phyloP scores from a whole-genome alignment of 225 moss, liverwort and hornwort genomes.

The Takakia lepidozioides region DNA sequence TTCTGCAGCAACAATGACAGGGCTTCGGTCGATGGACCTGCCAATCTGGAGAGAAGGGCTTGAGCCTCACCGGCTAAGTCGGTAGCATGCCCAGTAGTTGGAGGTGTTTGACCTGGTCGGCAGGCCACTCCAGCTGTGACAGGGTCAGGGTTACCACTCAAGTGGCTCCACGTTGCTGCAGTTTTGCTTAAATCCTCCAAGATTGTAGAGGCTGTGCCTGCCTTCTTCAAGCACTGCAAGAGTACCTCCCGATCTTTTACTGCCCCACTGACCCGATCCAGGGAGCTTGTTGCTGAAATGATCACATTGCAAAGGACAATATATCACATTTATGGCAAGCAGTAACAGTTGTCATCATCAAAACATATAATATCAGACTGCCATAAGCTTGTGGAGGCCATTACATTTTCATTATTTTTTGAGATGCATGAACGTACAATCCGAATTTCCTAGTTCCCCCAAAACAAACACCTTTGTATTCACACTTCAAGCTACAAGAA shows the following conservation, averaged over 20 bases:
- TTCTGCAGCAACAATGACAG: slow-evolving; percentile 26
- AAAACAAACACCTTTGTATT: not conserved
- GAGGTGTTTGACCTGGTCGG: slow-evolving; percentile 20
- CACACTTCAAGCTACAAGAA: too few species aligned
- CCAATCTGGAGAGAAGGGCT: slow-evolving; percentile 33
- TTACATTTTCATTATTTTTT: too few species aligned
- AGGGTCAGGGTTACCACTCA: slow-evolving; percentile 23
- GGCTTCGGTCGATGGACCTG: slow-evolving; percentile 37
- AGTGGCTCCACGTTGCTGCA: slow-evolving; percentile 32
- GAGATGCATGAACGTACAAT: too few species aligned
- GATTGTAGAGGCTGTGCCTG: slow-evolving; percentile 24
- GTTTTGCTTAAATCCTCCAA: slow-evolving; percentile 44
- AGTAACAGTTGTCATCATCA: too few species aligned
- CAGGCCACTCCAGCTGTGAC: slow-evolving; percentile 19
- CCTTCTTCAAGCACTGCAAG: slow-evolving; percentile 29
- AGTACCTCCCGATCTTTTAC: slow-evolving; percentile 30
- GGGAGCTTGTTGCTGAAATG: slow-evolving; percentile 24
- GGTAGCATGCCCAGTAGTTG: slow-evolving; percentile 17
- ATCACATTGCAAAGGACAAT: too few species aligned
- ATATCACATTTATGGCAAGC: too few species aligned
- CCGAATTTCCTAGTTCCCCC: not conserved
- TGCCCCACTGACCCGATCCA: slow-evolving; percentile 16
- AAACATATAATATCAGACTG: too few species aligned
- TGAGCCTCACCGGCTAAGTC: slow-evolving; percentile 27
- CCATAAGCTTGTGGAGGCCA: too few species aligned